Evolutionary conservation across 2,329 filamentous ascomycete species (phyloP).

Genomic region (Didymella pomorum): DNA sequence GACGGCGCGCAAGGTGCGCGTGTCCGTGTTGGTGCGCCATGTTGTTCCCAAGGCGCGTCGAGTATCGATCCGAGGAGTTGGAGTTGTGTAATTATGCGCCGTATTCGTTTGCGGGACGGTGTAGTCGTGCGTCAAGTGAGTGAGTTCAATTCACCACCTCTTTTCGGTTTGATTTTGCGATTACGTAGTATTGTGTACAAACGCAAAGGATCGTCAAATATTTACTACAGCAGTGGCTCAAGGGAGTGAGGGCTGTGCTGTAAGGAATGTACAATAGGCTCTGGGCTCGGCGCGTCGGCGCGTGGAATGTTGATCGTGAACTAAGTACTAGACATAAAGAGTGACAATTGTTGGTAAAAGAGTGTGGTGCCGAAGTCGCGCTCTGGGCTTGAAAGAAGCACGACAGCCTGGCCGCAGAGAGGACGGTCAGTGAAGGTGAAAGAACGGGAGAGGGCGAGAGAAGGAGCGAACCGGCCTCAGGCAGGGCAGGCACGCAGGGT

Average conservation of each 20-base stretch:
- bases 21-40: conserved; percentile 39
- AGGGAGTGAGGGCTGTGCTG: conserved; percentile 34
- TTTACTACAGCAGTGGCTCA: conserved; percentile 35
- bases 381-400: conserved; percentile 51
- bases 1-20: conserved; percentile 42
- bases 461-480: conserved; percentile 21
- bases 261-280: conserved; percentile 43
- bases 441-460: conserved; percentile 28
- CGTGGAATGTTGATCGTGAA: conserved; percentile 39
- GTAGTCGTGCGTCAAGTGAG: conserved; percentile 9
- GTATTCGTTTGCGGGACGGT: conserved; percentile 8
- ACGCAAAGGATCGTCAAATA: conserved; percentile 27
- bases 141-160: conserved; percentile 23
- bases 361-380: conserved; percentile 48
- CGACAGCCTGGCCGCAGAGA: conserved; percentile 50
- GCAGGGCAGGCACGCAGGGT: conserved; percentile 21
- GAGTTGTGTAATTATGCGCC: conserved; percentile 8
- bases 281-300: conserved; percentile 25
- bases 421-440: conserved; percentile 29
- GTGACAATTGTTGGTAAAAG: conserved; percentile 41
- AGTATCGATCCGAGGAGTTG: not conserved
- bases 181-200: conserved; percentile 37
- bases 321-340: conserved; percentile 46
- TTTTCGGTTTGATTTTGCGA: conserved; percentile 23
- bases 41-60: conserved; percentile 13